Evolutionary conservation across 306 rosid species (phyloP), one percentile per base, ranked within the genome.

Genomic region (Dalbergia cochinchinensis): DNA sequence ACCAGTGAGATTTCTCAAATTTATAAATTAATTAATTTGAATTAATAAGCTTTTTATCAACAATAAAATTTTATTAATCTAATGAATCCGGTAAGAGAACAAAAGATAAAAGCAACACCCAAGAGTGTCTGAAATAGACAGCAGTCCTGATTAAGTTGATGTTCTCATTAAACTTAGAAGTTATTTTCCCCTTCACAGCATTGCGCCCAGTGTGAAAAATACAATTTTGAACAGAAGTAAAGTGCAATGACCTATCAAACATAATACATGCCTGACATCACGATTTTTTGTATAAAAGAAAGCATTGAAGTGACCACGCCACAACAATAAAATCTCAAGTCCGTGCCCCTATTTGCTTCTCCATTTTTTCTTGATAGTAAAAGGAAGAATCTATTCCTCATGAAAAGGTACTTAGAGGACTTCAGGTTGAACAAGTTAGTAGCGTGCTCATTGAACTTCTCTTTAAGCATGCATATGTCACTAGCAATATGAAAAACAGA

Each of bases 391-490:
- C 74, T 73, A 82, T 68, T 80, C 68, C 41, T 80, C 76, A 77
- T 44, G 20, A 57, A 45, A 70, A 58, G 26, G 15, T 77, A 80
- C 47, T 33, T 80, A 72, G 6, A 71, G 47, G 74, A 83, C 34
- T 61, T 76, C 77, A 81, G 33, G 62, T 7, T 85, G 80, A 33
- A 87, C 60, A 63, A 77, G 85, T 0, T 68, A 74, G 81, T 75
- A 86, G 76, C 74, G 63, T 65, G 81, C 78, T 79, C 85, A 55
- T 82, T 82, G 65, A 84, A 71, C 86, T 70, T 83, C 61, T 70
- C 81, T 20, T 13, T 76, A 65, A 74, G 42, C 48, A 37, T 20
- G 60, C 37, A 65, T 84, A 77, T 72, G 50, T 80, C 85, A 39
- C 60, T 51, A 0, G 73, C 83, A 67, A 80, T 31, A 37, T n/a